Evolutionary conservation across 78 protist genomes (phyloP).

Genomic region (Anaeramoeba flamelloides): DNA sequence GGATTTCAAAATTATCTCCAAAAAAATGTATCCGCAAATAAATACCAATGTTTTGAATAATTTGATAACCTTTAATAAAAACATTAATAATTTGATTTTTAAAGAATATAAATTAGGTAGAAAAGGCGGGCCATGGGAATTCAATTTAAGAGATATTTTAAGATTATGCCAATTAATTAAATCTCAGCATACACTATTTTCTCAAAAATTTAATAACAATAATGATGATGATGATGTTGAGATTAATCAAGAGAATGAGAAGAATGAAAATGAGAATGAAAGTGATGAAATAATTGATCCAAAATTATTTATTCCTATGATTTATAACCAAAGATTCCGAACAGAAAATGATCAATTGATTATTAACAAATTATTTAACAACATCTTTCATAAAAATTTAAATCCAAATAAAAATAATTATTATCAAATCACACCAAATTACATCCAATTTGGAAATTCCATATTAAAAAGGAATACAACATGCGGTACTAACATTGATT

Average conservation of each 20-base stretch:
- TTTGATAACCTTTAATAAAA: constrained; percentile 40
- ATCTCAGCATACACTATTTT: neutral
- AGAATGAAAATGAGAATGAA: neutral
- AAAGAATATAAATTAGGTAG: constrained; percentile 25
- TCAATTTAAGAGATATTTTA: constrained; percentile 90
- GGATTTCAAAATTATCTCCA: neutral
- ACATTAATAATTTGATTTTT: constrained; percentile 32
- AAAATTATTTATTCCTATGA: constrained; percentile 34
- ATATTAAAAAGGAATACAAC: neutral
- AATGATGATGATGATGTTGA: neutral
- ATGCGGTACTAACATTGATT: neutral
- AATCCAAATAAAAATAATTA: neutral
- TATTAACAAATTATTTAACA: constrained; percentile 22
- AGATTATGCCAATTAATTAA: constrained; percentile 72
- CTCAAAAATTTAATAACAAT: neutral
- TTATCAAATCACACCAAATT: neutral
- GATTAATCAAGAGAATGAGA: neutral
- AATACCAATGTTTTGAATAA: neutral
- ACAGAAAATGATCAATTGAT: constrained; percentile 42
- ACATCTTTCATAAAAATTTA: constrained; percentile 14
- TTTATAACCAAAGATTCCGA: constrained; percentile 72
- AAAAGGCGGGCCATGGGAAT: constrained; percentile 94
- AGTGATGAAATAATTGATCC: neutral
- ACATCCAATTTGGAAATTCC: constrained; percentile 17
- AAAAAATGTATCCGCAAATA: neutral